Conservation (phyloP, 2,329 filamentous ascomycete genomes). For the Pestalotiopsis sp. region DNA sequence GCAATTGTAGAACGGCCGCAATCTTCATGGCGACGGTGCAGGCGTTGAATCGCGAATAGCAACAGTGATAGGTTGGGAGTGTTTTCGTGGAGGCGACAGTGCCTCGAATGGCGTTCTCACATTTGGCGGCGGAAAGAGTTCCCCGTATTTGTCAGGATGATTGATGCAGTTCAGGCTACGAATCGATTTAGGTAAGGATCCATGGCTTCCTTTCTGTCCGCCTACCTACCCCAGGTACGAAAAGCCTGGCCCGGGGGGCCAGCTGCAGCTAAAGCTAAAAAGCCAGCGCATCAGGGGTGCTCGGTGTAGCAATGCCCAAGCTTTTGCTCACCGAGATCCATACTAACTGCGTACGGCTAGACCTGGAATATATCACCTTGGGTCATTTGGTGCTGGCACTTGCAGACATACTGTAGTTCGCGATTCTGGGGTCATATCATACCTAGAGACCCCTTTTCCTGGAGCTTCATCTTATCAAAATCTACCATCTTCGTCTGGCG, state of each 20-base stretch:
- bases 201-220: neutral
- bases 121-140: neutral
- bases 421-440: neutral
- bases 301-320: neutral
- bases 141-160: neutral
- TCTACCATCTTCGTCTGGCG: neutral
- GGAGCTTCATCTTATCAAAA: neutral
- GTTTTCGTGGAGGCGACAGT: neutral
- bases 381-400: neutral
- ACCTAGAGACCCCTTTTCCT: neutral
- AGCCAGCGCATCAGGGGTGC: neutral
- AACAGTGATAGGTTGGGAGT: neutral
- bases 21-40: slow-evolving; percentile 50
- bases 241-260: neutral
- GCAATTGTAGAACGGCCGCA: slow-evolving; percentile 43
- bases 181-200: too few species aligned
- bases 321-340: neutral
- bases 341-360: neutral
- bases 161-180: neutral
- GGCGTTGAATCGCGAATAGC: neutral
- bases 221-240: neutral
- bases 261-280: neutral
- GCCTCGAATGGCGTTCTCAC: neutral
- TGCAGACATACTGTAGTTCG: neutral
- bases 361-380: neutral